These are phyloP conservation scores for Tritrichomonas foetus DNA, from an alignment of 208 protist species.

Conservation along the genomic window DNA sequence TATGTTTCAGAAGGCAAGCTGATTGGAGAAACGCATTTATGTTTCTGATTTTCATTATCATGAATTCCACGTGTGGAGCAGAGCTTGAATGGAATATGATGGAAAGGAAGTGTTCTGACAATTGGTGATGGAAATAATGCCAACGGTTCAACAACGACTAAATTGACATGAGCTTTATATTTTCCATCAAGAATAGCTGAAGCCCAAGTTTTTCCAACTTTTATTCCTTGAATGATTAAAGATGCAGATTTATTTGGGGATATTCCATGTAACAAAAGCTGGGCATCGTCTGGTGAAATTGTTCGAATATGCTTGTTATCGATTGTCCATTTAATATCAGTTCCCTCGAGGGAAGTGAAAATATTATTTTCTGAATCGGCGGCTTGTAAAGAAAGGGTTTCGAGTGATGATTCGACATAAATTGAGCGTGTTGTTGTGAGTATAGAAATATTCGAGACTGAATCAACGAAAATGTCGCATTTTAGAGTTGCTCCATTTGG, in stretches of 20 bases:
- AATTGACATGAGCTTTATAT: not conserved
- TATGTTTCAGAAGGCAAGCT: not conserved
- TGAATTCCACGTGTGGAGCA: not conserved
- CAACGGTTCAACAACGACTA: not conserved
- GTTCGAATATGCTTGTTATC: not conserved
- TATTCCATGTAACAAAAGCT: too few species aligned
- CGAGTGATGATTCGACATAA: not conserved
- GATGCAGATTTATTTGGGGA: not conserved
- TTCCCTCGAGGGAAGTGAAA: not conserved
- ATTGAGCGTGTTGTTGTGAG: not conserved
- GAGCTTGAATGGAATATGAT: conserved; percentile 19
- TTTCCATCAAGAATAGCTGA: not conserved
- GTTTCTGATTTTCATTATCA: not conserved
- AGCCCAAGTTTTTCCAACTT: not conserved
- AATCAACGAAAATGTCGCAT: not conserved
- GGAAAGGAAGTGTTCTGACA: not conserved
- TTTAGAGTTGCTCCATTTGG: too few species aligned
- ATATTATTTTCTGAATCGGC: not conserved
- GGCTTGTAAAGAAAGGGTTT: not conserved
- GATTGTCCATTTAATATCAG: not conserved
- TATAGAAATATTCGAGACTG: not conserved
- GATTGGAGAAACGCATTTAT: not conserved
- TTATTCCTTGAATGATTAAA: not conserved
- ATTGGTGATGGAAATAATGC: not conserved
- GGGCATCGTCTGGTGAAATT: not conserved